These are phyloP conservation scores for Termitomyces sp. DNA, from an alignment of 1,284 basidiomycete species.

Conservation along the genomic window DNA sequence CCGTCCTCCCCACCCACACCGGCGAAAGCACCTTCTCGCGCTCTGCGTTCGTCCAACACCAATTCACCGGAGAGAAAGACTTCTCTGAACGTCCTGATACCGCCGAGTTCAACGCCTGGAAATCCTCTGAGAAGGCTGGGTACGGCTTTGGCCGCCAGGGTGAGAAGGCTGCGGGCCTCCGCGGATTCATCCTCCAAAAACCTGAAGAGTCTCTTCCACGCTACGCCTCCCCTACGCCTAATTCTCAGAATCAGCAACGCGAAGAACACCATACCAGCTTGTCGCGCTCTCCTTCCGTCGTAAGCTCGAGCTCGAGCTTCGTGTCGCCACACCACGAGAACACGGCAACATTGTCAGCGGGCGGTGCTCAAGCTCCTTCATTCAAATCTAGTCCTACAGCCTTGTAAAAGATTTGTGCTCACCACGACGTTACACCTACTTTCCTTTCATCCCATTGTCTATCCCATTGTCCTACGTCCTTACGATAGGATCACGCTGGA, in stretches of 20 bases:
- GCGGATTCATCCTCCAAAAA: slow-evolving; percentile 45
- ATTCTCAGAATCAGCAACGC: slow-evolving; percentile 1
- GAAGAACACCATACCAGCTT: slow-evolving; percentile 11
- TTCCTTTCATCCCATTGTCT: too few species aligned
- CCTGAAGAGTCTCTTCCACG: slow-evolving; percentile 57
- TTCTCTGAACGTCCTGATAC: slow-evolving; percentile 15
- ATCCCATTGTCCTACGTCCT: background rate
- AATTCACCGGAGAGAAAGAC: slow-evolving; percentile 23
- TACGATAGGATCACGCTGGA: slow-evolving; percentile 5
- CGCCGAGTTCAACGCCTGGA: slow-evolving; percentile 21
- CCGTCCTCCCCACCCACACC: slow-evolving; percentile 51
- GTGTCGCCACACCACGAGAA: slow-evolving; percentile 21
- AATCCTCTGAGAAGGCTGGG: slow-evolving; percentile 36
- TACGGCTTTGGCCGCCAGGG: slow-evolving; percentile 76
- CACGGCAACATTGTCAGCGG: background rate
- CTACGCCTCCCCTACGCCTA: slow-evolving; percentile 32
- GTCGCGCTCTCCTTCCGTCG: slow-evolving; percentile 16
- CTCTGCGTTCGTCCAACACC: slow-evolving; percentile 31
- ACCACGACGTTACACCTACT: background rate
- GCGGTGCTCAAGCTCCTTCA: slow-evolving; percentile 1
- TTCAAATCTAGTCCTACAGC: slow-evolving; percentile 16
- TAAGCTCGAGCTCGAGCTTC: slow-evolving; percentile 26
- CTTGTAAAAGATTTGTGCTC: slow-evolving; percentile 2
- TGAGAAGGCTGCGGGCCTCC: slow-evolving; percentile 64
- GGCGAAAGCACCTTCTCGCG: slow-evolving; percentile 38